Evolutionary conservation across 768 basidiomycete species (phyloP), one percentile per base, ranked within the genome.

Genomic region (Termitomyces sp.): DNA sequence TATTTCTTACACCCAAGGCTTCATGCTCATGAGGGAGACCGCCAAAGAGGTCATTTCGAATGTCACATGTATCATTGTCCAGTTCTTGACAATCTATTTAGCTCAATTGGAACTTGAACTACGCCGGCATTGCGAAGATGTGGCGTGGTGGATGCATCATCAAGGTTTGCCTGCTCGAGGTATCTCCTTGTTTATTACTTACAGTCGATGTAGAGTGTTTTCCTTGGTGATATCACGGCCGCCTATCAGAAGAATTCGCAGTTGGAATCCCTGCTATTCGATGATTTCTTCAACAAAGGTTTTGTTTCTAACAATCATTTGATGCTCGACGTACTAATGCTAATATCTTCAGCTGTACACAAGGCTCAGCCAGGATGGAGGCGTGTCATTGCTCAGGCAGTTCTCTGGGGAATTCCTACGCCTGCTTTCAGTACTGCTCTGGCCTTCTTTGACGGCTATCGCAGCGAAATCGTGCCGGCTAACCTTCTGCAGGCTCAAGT

Each of bases 121-220:
- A 96, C 74, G 89, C 95, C 68, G 96, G 95, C 63, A 98, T 99
- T 72, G 97, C 97, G 38, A 87, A 83, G 68, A 99, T 99, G 95
- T 99, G 97, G 97, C 94, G 96, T 70, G 97, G 97, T 67, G 97
- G 97, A 67, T 98, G 96, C 76, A 99, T 99, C 77, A 98, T 99
- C 84, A 96, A 96, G 85, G 91, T 86, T 61, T 20, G 32, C 18
- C 16, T 44, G 7, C 32, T 33, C 33, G 32, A 28, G 20, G 7
- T 38, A 39, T 6, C 18, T 24, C 2, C 32, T 35, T 40, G 0
- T 38, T 32, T 11, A 3, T 7, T 16, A 6, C 18, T 51, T 46
- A 57, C 16, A 36, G 63, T n/a, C 52, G 49, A 45, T 55, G 40
- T 59, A 85, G 89, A 90, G 88, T 70, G 96, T 98, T 68, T 97